phyloP scores from a whole-genome alignment of 2,329 filamentous ascomycete genomes.

The Dactylellina haptotyla region DNA sequence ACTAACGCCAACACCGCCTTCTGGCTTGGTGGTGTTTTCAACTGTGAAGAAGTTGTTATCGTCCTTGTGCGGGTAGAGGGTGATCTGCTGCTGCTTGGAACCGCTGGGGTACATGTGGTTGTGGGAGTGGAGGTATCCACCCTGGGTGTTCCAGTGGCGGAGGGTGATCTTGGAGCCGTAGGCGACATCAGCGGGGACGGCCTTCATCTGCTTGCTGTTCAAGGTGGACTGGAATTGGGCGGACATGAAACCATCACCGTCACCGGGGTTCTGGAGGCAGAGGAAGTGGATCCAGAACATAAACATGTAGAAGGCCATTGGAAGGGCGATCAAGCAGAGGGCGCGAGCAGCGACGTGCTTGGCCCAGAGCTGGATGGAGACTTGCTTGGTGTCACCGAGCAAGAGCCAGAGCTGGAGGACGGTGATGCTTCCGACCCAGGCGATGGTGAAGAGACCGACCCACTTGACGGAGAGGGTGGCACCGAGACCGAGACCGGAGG shows the following conservation, averaged over 20 bases:
- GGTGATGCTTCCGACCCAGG: constrained; percentile 94
- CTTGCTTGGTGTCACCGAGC: constrained; percentile 85
- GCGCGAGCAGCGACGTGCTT: constrained; percentile 93
- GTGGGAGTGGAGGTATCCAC: constrained; percentile 96
- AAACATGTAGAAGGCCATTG: constrained; percentile 87
- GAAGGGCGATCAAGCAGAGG: constrained; percentile 92
- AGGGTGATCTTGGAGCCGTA: constrained; percentile 86
- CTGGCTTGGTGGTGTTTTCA: constrained; percentile 94
- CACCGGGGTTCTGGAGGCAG: constrained; percentile 91
- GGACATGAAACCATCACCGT: constrained; percentile 99
- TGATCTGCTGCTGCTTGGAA: constrained; percentile 98
- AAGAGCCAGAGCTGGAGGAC: constrained; percentile 93
- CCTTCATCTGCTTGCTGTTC: constrained; percentile 95
- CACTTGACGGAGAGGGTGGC: constrained; percentile 96
- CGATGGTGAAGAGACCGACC: constrained; percentile 98
- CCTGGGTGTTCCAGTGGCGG: constrained; percentile 96
- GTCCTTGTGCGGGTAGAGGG: constrained; percentile 97
- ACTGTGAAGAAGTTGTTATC: constrained; percentile 95
- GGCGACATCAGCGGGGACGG: constrained; percentile 89
- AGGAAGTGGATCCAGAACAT: constrained; percentile 98
- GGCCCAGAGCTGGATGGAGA: constrained; percentile 77
- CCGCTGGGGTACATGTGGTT: constrained; percentile 96
- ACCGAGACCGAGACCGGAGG: constrained; percentile 86
- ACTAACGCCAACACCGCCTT: constrained; percentile 55
- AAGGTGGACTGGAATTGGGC: constrained; percentile 98